Percentiles rank a stretch among this genome's conserved stretches.
Evolutionary conservation across 768 basidiomycete genomes (phyloP).

Genomic region (Sutorius australiensis): DNA sequence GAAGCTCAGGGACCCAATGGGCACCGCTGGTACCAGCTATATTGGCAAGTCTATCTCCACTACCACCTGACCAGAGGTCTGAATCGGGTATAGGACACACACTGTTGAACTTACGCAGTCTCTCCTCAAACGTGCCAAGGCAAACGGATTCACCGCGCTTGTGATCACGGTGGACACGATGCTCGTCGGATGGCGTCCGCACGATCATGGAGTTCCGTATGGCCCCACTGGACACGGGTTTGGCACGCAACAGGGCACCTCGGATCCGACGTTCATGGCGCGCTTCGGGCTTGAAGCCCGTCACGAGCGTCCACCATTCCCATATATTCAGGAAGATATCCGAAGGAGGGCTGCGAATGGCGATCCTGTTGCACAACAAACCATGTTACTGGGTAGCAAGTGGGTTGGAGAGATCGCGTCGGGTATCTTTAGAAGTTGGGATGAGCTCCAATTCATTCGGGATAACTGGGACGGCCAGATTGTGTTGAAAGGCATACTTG

Average conservation of each 20-base stretch:
- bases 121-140: slow-evolving; percentile 41
- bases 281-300: slow-evolving; percentile 28
- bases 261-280: slow-evolving; percentile 48
- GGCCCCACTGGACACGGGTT: slow-evolving; percentile 35
- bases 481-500: slow-evolving; percentile 45
- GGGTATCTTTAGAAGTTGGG: slow-evolving; percentile 43
- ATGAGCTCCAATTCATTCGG: slow-evolving; percentile 41
- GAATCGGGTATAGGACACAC: slow-evolving; percentile 31
- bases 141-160: slow-evolving; percentile 39
- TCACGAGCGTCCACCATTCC: slow-evolving; percentile 32
- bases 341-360: slow-evolving; percentile 25
- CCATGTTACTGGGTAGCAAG: slow-evolving; percentile 32
- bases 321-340: slow-evolving; percentile 32
- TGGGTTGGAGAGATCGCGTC: slow-evolving; percentile 39
- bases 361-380: slow-evolving; percentile 29
- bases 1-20: slow-evolving; percentile 40
- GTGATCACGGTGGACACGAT: slow-evolving; percentile 46
- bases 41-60: slow-evolving; percentile 30
- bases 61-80: background rate
- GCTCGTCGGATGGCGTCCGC: slow-evolving; percentile 42
- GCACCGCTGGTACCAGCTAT: slow-evolving; percentile 49
- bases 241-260: slow-evolving; percentile 39
- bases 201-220: slow-evolving; percentile 39
- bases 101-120: slow-evolving; percentile 37
- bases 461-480: slow-evolving; percentile 48